Base-by-base conservation (phyloP, 306 rosid species). In the Clitoria ternatea region DNA sequence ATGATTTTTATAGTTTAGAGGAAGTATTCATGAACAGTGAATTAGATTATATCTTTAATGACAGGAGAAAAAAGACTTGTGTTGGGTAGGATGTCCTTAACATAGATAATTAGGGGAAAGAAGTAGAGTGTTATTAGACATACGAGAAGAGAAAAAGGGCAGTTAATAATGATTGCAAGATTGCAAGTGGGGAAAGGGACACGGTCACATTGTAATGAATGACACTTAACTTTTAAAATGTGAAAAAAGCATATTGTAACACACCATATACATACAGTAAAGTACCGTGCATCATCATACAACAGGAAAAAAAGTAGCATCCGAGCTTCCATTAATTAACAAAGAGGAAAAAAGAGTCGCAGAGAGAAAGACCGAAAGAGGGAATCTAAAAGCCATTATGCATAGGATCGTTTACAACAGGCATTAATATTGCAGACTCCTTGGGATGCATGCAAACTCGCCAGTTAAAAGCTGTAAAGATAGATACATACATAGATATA, bases 391-490 rank as follows among this genome's bases (percentile, higher is more conserved):
- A 78, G 83, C 74, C 77, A 47, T 67, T 17, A 72, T 64, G 69
- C n/a, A 61, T 2, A 27, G 27, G 36, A 59, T 43, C 74, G 70
- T 13, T 66, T 52, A 44, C 17, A 72, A 19, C 81, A 64, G 86
- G 78, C 76, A 70, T 68, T 69, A 79, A 80, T 66, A 45, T 64
- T 54, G 74, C 78, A 72, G 76, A 48, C 72, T 56, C 73, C 78
- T 80, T 82, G 56, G 75, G 81, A 65, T 80, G 65, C 65, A 59
- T 59, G 76, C 60, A 57, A 75, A 55, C 73, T 60, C 12, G 33
- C 44, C 78, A 82, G 77, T 76, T 14, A 74, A 81, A 82, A 79
- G 89, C 85, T 82, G 86, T 33, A 48, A 78, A 61, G 22, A 60
- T 53, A 47, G 15, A 26, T 5, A 13, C 30, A 36, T 36, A 5